A percentile compares a stretch with the other conserved stretches of the same genome.
Evolutionary conservation across 176 grass and related monocot species (phyloP).

Genomic region (Bonia amplexicaulis): DNA sequence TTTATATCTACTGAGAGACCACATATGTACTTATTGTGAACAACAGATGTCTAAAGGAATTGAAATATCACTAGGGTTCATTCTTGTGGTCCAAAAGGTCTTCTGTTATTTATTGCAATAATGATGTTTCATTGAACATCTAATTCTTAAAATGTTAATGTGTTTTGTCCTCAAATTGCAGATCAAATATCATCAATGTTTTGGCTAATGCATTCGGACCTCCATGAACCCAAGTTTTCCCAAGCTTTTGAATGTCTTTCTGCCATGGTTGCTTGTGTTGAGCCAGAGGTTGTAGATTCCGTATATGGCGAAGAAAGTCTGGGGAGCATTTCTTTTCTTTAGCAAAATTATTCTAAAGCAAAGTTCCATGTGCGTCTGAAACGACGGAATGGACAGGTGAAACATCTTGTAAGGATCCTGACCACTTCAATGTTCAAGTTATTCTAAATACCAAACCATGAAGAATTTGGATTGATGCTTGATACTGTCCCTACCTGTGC

Average conservation of each 20-base stretch:
- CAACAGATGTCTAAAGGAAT: background rate
- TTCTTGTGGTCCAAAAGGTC: background rate
- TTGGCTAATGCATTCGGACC: slow-evolving; percentile 80
- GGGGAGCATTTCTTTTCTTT: slow-evolving; percentile 42
- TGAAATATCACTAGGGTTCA: slow-evolving; percentile 7
- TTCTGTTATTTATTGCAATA: background rate
- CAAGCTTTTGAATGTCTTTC: slow-evolving; percentile 70
- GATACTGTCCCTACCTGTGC: no score
- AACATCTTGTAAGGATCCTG: slow-evolving; percentile 58
- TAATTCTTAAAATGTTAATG: background rate
- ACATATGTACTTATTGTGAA: background rate
- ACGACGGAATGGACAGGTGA: slow-evolving; percentile 79
- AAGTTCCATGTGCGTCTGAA: slow-evolving; percentile 69
- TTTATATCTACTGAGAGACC: background rate
- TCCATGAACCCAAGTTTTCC: slow-evolving; percentile 70
- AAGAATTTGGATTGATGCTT: no score
- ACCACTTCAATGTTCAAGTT: background rate
- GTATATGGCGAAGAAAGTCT: slow-evolving; percentile 36
- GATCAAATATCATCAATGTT: slow-evolving; percentile 91
- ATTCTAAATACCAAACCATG: no score
- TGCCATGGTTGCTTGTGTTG: slow-evolving; percentile 68
- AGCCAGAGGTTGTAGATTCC: slow-evolving; percentile 50
- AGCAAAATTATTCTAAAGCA: slow-evolving; percentile 63
- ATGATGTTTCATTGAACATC: background rate
- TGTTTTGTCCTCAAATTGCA: slow-evolving; percentile 38